Evolutionary conservation across 768 basidiomycete genomes (phyloP).

Genomic region (Mycena latifolia): DNA sequence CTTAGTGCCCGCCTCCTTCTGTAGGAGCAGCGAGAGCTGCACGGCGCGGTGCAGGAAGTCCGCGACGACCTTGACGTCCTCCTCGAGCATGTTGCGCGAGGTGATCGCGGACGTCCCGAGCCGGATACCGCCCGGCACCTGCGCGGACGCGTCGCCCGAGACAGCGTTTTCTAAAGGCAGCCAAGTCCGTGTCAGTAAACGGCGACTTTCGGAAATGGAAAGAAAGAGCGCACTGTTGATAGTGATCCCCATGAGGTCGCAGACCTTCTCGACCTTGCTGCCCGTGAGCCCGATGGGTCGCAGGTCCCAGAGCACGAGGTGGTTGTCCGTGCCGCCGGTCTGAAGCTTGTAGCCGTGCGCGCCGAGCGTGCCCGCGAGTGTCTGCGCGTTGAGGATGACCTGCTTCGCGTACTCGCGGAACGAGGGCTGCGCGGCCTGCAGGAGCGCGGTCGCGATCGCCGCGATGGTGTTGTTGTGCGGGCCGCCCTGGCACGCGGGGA

Average conservation of each 20-base stretch:
- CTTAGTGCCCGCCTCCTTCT: slow-evolving; percentile 96
- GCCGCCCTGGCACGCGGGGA: slow-evolving; percentile 99
- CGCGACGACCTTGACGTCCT: slow-evolving; percentile 89
- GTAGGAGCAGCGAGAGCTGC: slow-evolving; percentile 88
- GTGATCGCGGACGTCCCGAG: slow-evolving; percentile 95
- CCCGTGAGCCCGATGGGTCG: slow-evolving; percentile 97
- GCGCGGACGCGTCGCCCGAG: slow-evolving; percentile 95
- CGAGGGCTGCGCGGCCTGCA: slow-evolving; percentile 89
- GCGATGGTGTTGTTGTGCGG: slow-evolving; percentile 99
- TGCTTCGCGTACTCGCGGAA: slow-evolving; percentile 95
- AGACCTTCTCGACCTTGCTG: slow-evolving; percentile 98
- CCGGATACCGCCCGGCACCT: slow-evolving; percentile 96
- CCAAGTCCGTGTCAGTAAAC: neutral
- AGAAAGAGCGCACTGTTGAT: slow-evolving; percentile 82
- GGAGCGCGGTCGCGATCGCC: slow-evolving; percentile 91
- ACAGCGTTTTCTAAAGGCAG: slow-evolving; percentile 86
- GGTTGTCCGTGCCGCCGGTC: slow-evolving; percentile 97
- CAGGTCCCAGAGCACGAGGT: slow-evolving; percentile 98
- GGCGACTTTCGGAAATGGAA: neutral
- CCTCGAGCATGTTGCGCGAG: slow-evolving; percentile 92
- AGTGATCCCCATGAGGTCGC: slow-evolving; percentile 96
- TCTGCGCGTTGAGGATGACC: slow-evolving; percentile 89
- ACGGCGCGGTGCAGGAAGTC: slow-evolving; percentile 95
- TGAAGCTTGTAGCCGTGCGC: slow-evolving; percentile 94
- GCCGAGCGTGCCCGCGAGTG: slow-evolving; percentile 79